These are phyloP conservation scores for Byssoonygena ceratinophila DNA, from an alignment of 2,329 filamentous ascomycete species.

Conservation along the genomic window DNA sequence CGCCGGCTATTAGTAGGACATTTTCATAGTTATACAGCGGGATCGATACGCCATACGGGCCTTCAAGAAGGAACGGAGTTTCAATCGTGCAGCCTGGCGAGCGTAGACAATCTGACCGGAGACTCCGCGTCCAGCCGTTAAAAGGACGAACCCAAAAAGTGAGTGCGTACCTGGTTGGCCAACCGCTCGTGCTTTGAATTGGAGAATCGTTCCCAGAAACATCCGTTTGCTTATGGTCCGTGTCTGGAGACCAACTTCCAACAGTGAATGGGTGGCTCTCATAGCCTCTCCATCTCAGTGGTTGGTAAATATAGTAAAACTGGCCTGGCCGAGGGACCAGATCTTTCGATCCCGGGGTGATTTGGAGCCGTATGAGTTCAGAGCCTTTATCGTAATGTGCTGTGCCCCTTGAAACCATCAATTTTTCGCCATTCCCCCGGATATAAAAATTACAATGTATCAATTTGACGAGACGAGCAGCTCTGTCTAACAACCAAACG, in stretches of 20 bases:
- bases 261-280: conserved; percentile 43
- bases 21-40: conserved; percentile 39
- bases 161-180: conserved; percentile 17
- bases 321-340: conserved; percentile 33
- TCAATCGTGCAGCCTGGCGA: conserved; percentile 18
- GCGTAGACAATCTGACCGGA: conserved; percentile 25
- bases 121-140: conserved; percentile 36
- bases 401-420: conserved; percentile 26
- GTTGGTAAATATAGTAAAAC: conserved; percentile 41
- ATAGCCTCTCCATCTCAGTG: conserved; percentile 31
- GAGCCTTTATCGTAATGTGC: conserved; percentile 32
- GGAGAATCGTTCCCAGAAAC: background rate
- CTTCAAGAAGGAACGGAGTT: conserved; percentile 36
- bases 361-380: conserved; percentile 35
- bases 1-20: conserved; percentile 36
- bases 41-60: conserved; percentile 37
- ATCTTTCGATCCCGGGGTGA: conserved; percentile 26
- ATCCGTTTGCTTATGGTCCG: background rate
- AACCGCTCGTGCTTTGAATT: background rate
- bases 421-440: conserved; percentile 13
- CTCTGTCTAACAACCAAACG: conserved; percentile 41
- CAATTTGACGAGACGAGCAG: conserved; percentile 32
- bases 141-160: conserved; percentile 40
- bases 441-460: conserved; percentile 34
- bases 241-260: conserved; percentile 17